Percentiles rank a stretch among this genome's conserved stretches.
phyloP scores from a whole-genome alignment of 2,329 filamentous ascomycete species.

The Fusarium algeriense region DNA sequence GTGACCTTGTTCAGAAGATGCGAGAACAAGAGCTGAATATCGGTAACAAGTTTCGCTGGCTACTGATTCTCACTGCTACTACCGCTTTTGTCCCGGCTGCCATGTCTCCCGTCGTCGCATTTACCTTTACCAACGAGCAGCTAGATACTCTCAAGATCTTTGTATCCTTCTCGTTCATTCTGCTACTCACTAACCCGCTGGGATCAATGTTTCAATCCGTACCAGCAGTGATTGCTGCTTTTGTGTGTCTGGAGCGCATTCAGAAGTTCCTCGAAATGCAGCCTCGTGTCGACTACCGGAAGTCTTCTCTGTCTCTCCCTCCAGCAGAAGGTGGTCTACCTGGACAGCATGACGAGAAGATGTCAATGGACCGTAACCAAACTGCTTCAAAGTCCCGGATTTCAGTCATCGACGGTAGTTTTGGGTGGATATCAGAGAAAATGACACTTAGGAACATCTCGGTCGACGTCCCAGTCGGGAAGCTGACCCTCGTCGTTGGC shows the following conservation, averaged over 20 bases:
- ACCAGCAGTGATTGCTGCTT: background rate
- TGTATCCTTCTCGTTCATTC: background rate
- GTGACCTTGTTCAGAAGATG: constrained; percentile 2
- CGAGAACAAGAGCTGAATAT: background rate
- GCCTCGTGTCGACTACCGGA: background rate
- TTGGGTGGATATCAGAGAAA: background rate
- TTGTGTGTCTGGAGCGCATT: background rate
- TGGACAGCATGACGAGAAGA: background rate
- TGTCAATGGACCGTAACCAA: background rate
- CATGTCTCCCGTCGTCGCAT: constrained; percentile 2
- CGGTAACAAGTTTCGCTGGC: constrained; percentile 3
- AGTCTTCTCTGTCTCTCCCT: background rate
- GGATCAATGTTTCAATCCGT: background rate
- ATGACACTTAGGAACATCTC: background rate
- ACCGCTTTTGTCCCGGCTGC: background rate
- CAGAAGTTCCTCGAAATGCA: background rate
- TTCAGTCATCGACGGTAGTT: background rate
- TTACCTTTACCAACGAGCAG: background rate
- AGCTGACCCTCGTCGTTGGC: background rate
- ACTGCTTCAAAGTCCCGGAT: background rate
- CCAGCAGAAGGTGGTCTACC: background rate
- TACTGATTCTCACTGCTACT: background rate
- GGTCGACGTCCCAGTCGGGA: background rate
- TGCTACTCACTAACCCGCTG: background rate
- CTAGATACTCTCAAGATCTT: constrained; percentile 4